A percentile compares a stretch with the other conserved stretches of the same genome.
These are phyloP conservation scores for Hymenoscyphus linearis DNA, from an alignment of 2,329 filamentous ascomycete species.

Conservation along the genomic window DNA sequence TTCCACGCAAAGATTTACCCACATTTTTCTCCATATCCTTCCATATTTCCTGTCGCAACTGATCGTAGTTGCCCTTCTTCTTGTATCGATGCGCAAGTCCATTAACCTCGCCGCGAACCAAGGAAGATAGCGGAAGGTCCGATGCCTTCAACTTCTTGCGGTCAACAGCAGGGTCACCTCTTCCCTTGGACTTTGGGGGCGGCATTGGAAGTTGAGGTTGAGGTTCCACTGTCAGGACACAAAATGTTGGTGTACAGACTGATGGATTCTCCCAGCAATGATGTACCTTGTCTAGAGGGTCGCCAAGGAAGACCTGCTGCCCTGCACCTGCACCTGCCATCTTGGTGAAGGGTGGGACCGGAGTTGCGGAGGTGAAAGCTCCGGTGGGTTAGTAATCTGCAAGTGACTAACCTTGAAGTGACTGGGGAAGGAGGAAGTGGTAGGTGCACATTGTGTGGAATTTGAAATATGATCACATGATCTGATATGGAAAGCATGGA, in stretches of 20 bases:
- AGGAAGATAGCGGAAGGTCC: constrained; percentile 67
- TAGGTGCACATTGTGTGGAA: too few species aligned
- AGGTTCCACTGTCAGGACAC: not conserved
- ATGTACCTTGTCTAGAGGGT: not conserved
- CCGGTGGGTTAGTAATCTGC: not conserved
- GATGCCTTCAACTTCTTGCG: constrained; percentile 61
- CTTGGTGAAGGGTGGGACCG: not conserved
- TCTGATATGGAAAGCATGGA: too few species aligned
- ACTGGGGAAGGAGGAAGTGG: too few species aligned
- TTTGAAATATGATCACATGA: too few species aligned
- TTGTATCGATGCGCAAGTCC: constrained; percentile 75
- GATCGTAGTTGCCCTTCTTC: constrained; percentile 80
- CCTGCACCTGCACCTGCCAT: not conserved
- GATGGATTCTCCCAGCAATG: not conserved
- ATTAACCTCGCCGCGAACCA: constrained; percentile 70
- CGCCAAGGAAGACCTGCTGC: too few species aligned
- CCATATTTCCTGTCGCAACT: constrained; percentile 71
- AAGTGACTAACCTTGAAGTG: too few species aligned
- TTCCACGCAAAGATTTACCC: constrained; percentile 20
- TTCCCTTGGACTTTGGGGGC: not conserved
- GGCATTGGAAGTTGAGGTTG: constrained; percentile 6
- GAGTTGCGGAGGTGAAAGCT: not conserved
- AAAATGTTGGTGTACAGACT: not conserved
- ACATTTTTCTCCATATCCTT: constrained; percentile 68
- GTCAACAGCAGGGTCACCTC: constrained; percentile 10